phyloP scores from a whole-genome alignment of 2,329 filamentous ascomycete species.

The Rhinocladiella mackenziei region DNA sequence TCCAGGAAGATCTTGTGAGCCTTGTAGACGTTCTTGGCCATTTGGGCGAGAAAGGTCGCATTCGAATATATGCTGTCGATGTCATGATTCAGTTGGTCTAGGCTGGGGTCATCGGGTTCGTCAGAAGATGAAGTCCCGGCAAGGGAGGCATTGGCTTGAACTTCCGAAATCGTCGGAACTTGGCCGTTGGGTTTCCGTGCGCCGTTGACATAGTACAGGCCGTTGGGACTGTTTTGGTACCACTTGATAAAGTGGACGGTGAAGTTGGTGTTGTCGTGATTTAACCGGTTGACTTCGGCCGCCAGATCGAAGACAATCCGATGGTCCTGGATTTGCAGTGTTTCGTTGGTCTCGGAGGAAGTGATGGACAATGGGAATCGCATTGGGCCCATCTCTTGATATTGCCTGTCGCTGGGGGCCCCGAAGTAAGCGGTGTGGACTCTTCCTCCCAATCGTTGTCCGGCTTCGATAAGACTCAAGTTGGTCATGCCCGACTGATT shows the following conservation, averaged over 20 bases:
- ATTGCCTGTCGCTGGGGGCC: slow-evolving; percentile 37
- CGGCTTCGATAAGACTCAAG: slow-evolving; percentile 46
- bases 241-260: slow-evolving; percentile 43
- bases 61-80: slow-evolving; percentile 14
- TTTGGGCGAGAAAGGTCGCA: slow-evolving; percentile 14
- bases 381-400: slow-evolving; percentile 46
- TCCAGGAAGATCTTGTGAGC: slow-evolving; percentile 54
- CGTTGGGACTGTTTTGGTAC: slow-evolving; percentile 47
- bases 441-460: slow-evolving; percentile 41
- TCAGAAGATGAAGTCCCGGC: slow-evolving; percentile 5
- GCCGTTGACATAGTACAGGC: slow-evolving; percentile 49
- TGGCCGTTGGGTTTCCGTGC: slow-evolving; percentile 50
- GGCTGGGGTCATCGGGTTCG: slow-evolving; percentile 9
- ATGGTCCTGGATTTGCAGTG: slow-evolving; percentile 42
- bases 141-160: slow-evolving; percentile 45
- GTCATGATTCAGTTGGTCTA: slow-evolving; percentile 5
- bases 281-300: slow-evolving; percentile 41
- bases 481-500: slow-evolving; percentile 45
- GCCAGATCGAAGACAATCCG: slow-evolving; percentile 44
- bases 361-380: slow-evolving; percentile 42
- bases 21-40: slow-evolving; percentile 36
- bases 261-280: slow-evolving; percentile 35
- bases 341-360: slow-evolving; percentile 42
- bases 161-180: slow-evolving; percentile 51
- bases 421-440: slow-evolving; percentile 45